Percentiles rank a stretch among this genome's conserved stretches.
Evolutionary conservation across 2,329 filamentous ascomycete genomes (phyloP).

Genomic region (Hymenoscyphus fraxineus): DNA sequence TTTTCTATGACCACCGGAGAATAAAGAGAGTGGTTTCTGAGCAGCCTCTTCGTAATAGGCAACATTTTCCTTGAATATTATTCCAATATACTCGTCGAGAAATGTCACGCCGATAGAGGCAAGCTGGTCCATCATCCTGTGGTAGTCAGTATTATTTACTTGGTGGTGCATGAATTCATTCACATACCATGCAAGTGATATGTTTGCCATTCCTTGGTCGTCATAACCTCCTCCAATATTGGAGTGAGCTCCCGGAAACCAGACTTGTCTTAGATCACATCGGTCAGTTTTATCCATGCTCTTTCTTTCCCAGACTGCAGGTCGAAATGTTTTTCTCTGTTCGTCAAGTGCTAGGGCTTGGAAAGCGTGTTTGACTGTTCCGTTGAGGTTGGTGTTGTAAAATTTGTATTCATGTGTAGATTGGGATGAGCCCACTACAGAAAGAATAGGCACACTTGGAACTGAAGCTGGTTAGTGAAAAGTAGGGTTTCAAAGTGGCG

Average conservation of each 20-base stretch:
- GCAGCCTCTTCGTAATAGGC: slow-evolving; percentile 29
- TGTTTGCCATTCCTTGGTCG: slow-evolving; percentile 46
- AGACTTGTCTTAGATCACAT: slow-evolving; percentile 38
- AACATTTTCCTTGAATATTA: slow-evolving; percentile 32
- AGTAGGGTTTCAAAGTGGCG: slow-evolving; percentile 31
- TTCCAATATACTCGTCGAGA: slow-evolving; percentile 34
- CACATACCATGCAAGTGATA: slow-evolving; percentile 43
- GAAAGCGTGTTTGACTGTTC: slow-evolving; percentile 45
- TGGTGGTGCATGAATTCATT: slow-evolving; percentile 11
- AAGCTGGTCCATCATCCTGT: slow-evolving; percentile 48
- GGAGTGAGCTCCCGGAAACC: slow-evolving; percentile 46
- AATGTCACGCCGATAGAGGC: slow-evolving; percentile 36
- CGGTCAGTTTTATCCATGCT: slow-evolving; percentile 19
- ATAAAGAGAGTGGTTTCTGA: slow-evolving; percentile 17
- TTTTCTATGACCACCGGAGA: slow-evolving; percentile 19
- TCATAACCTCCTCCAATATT: slow-evolving; percentile 47
- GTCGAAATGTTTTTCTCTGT: slow-evolving; percentile 39
- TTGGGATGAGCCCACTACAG: slow-evolving; percentile 36
- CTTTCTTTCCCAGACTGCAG: slow-evolving; percentile 39
- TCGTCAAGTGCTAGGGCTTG: slow-evolving; percentile 50
- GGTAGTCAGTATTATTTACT: slow-evolving; percentile 28
- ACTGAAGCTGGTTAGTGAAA: slow-evolving; percentile 33
- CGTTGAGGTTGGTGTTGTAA: slow-evolving; percentile 42
- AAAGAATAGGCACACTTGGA: slow-evolving; percentile 40
- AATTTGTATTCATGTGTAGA: slow-evolving; percentile 38